These are phyloP conservation scores for Phellinidium pouzarii DNA, from an alignment of 1,284 basidiomycete species.

Conservation along the genomic window DNA sequence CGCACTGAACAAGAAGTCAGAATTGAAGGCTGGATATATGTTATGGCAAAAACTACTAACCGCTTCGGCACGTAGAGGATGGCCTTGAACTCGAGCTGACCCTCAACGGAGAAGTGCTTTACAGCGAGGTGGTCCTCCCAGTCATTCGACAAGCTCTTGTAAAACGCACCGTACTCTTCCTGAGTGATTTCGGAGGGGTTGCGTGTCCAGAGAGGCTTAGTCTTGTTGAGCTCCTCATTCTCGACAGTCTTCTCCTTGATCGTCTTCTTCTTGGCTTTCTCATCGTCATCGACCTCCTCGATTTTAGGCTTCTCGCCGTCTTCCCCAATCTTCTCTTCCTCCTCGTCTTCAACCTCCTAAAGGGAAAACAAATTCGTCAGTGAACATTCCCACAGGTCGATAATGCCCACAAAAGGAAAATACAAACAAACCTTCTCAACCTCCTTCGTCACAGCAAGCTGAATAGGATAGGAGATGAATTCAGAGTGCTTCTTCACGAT, in stretches of 20 bases:
- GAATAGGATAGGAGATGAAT: slow-evolving; percentile 99
- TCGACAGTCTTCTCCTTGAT: slow-evolving; percentile 86
- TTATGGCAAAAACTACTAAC: slow-evolving; percentile 44
- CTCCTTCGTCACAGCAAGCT: slow-evolving; percentile 98
- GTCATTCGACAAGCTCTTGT: slow-evolving; percentile 99
- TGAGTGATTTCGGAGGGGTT: slow-evolving; percentile 90
- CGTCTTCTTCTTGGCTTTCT: slow-evolving; percentile 96
- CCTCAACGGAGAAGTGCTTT: slow-evolving; percentile 99
- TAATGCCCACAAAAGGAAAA: not conserved
- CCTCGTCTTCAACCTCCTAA: slow-evolving; percentile 85
- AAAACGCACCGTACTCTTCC: slow-evolving; percentile 96
- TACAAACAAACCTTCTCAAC: slow-evolving; percentile 80
- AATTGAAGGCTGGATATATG: no score
- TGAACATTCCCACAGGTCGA: slow-evolving; percentile 9
- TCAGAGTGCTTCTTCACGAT: slow-evolving; percentile 99
- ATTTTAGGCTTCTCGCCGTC: slow-evolving; percentile 66
- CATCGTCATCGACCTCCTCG: slow-evolving; percentile 74
- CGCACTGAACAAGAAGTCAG: slow-evolving; percentile 47
- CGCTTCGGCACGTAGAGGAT: slow-evolving; percentile 97
- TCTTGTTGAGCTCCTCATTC: slow-evolving; percentile 99
- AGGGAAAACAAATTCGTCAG: slow-evolving; percentile 15
- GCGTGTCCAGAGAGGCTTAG: slow-evolving; percentile 99
- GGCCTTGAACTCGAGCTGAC: slow-evolving; percentile 99
- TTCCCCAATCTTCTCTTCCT: slow-evolving; percentile 68
- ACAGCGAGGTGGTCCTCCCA: slow-evolving; percentile 99